Evolutionary conservation across 306 rosid species (phyloP).

Genomic region (Trifolium subterraneum): DNA sequence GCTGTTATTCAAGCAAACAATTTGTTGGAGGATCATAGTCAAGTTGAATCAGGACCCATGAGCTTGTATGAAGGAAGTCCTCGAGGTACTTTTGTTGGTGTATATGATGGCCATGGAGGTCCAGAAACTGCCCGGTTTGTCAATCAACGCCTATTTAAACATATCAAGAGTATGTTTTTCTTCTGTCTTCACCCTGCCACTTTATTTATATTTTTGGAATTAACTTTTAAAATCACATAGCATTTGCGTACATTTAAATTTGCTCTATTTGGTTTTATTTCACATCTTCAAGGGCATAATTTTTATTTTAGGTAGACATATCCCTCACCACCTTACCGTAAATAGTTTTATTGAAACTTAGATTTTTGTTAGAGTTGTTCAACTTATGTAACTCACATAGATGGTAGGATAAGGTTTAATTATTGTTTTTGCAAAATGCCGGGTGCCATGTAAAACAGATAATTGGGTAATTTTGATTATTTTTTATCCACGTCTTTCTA

Average conservation of each 20-base stretch:
- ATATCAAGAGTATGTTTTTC: conserved; percentile 72
- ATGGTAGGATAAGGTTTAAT: not conserved
- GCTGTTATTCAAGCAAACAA: conserved; percentile 95
- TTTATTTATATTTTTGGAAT: not conserved
- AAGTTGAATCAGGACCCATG: conserved; percentile 88
- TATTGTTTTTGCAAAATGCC: not conserved
- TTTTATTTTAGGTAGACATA: not conserved
- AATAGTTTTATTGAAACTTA: not conserved
- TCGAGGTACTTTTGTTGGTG: conserved; percentile 84
- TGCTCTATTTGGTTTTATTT: conserved; percentile 11
- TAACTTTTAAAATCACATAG: not conserved
- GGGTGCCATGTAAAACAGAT: not conserved
- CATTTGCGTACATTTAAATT: conserved; percentile 10
- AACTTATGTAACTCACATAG: not conserved
- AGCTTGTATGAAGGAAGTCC: conserved; percentile 61
- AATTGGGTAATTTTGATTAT: not conserved
- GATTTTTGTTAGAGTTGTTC: not conserved
- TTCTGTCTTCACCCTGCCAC: conserved; percentile 20
- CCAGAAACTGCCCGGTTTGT: conserved; percentile 87
- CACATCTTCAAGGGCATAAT: conserved; percentile 8
- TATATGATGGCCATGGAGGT: conserved; percentile 98
- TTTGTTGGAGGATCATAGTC: conserved; percentile 93
- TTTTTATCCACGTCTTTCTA: conserved; percentile 1
- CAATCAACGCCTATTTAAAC: conserved; percentile 64
- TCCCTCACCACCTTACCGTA: not conserved